These are phyloP conservation scores for Echinosophora koreensis DNA, from an alignment of 306 rosid genomes.

Conservation along the genomic window DNA sequence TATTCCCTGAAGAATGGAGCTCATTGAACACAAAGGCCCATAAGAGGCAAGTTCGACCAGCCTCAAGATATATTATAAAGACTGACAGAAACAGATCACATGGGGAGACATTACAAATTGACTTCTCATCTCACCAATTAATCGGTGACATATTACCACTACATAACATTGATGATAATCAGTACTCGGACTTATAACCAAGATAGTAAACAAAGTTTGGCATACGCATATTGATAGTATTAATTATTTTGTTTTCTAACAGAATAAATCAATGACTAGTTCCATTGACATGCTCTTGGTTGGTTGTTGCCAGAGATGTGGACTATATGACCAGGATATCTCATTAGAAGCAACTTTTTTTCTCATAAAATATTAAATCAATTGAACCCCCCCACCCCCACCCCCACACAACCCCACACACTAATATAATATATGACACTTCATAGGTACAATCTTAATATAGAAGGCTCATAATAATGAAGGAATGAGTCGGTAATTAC, in stretches of 20 bases:
- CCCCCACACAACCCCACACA: background rate
- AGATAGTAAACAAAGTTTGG: constrained; percentile 2
- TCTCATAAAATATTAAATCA: background rate
- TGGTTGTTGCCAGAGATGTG: background rate
- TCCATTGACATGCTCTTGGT: constrained; percentile 8
- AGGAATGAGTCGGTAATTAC: background rate
- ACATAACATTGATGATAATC: background rate
- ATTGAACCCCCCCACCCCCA: background rate
- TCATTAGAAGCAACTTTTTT: background rate
- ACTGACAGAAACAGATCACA: background rate
- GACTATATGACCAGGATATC: constrained; percentile 7
- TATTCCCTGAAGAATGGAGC: background rate
- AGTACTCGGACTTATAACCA: no score
- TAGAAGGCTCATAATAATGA: constrained; percentile 4
- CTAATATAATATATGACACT: constrained; percentile 10
- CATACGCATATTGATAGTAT: constrained; percentile 2
- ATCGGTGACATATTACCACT: background rate
- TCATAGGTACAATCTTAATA: background rate
- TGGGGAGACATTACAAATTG: constrained; percentile 13
- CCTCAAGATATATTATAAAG: background rate
- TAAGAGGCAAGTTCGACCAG: background rate
- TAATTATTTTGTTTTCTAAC: constrained; percentile 17
- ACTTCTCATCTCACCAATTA: constrained; percentile 19
- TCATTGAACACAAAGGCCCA: background rate
- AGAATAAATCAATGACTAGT: constrained; percentile 19